phyloP scores from a whole-genome alignment of 129 eudicot genomes.

The Lactuca sativa region DNA sequence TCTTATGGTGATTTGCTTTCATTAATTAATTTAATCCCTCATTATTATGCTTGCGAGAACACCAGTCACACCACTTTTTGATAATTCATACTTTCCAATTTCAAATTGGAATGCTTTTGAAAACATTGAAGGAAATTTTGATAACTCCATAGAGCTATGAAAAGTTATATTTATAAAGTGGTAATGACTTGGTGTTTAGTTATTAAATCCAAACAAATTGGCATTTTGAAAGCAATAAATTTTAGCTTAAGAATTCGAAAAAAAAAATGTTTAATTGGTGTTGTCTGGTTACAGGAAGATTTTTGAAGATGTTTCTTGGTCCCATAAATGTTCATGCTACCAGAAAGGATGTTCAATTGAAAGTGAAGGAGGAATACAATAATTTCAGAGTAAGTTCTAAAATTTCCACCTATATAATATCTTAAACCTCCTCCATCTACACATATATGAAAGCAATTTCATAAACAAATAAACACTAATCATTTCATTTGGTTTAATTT shows the following conservation, averaged over 20 bases:
- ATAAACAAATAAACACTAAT: not conserved
- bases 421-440: not conserved
- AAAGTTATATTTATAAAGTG: not conserved
- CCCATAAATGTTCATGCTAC: conserved; percentile 86
- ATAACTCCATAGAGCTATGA: too few species aligned
- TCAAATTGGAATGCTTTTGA: not conserved
- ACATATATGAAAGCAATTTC: too few species aligned
- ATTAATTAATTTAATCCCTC: not conserved
- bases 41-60: not conserved
- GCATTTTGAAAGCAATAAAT: not conserved
- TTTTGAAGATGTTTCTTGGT: conserved; percentile 83
- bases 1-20: conserved; percentile 56
- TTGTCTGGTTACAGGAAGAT: conserved; percentile 53
- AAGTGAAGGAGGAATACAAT: conserved; percentile 94
- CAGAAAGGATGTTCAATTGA: conserved; percentile 84
- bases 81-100: not conserved
- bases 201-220: not conserved
- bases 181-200: not conserved
- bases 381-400: conserved; percentile 60
- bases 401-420: not conserved
- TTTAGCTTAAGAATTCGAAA: not conserved
- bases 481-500: too few species aligned
- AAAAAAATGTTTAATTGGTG: not conserved
- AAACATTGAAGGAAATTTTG: not conserved
- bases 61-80: not conserved